Base-by-base conservation (phyloP, 441 rosid genomes). In the Pelargonium fulgidum region DNA sequence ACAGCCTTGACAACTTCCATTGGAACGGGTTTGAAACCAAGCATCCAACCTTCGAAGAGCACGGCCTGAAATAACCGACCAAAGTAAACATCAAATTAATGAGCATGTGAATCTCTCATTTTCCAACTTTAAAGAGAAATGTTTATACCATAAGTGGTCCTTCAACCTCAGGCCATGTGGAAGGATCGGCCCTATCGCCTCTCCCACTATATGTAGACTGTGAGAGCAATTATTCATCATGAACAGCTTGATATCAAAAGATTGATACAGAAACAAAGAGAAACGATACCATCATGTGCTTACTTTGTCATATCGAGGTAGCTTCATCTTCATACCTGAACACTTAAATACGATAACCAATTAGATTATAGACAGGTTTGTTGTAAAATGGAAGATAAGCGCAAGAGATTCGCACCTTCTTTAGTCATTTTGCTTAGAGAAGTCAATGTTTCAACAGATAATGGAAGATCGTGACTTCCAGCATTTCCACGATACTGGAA, bases 31-130 rank as follows among this genome's bases (percentile, higher is more conserved):
- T 84, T 92, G 79, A 94, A 94, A 64, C 99, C 97, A 63, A 89
- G 98, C 98, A 94, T 92, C 99, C 99, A 94, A 65, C 98, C 99
- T 79, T 94, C 99, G 50, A 85, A 94, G 44, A 94, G 82, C 71
- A 92, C 76, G 71, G 82, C 97, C 97, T 90, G 72, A 68, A 73
- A 33, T 29, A 61, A 75, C 70, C 72, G 78, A 6, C 58, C 17
- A 14, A n/a, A 52, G 14, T 52, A n/a, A 4, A 52, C 16, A 52
- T 52, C 4, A 52, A 7, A 52, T 14, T 52, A 33, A 33, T 4
- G 39, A 33, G 39, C 6, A 33, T 33, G 39, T 33, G 7, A 33
- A 33, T 1, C 39, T 4, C 7, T 33, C 39, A 33, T 33, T 33
- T 33, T 7, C 39, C 39, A 33, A 33, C 39, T 33, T 33, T 33